These are phyloP conservation scores for Sporothrix curviconia DNA, from an alignment of 2,329 filamentous ascomycete genomes.

Conservation along the genomic window DNA sequence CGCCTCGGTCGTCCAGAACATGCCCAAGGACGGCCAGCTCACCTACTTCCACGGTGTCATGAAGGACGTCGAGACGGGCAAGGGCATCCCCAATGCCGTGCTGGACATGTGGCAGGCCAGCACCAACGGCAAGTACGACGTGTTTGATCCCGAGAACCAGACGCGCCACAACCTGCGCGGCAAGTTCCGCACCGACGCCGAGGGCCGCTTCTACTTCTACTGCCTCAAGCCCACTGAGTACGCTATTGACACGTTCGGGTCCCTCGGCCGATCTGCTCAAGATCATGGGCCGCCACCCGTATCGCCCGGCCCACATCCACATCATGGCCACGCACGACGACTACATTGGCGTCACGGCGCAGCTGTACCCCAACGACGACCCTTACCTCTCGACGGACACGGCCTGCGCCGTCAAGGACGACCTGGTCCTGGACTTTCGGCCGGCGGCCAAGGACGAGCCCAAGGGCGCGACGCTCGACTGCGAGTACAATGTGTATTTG, in stretches of 20 bases:
- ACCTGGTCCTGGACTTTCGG: slow-evolving; percentile 32
- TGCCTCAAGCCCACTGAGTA: slow-evolving; percentile 48
- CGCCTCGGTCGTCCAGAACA: slow-evolving; percentile 53
- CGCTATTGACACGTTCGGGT: slow-evolving; percentile 37
- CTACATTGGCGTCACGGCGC: slow-evolving; percentile 58
- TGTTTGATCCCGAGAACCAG: slow-evolving; percentile 60
- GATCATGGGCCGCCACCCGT: slow-evolving; percentile 50
- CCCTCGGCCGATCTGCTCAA: slow-evolving; percentile 44
- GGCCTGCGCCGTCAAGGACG: slow-evolving; percentile 34
- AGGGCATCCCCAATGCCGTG: slow-evolving; percentile 57
- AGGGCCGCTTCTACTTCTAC: slow-evolving; percentile 57
- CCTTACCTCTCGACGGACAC: slow-evolving; percentile 44
- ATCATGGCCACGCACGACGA: slow-evolving; percentile 45
- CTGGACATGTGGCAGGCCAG: slow-evolving; percentile 74
- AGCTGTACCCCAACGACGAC: slow-evolving; percentile 58
- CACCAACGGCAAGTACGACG: slow-evolving; percentile 62
- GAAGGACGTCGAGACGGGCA: slow-evolving; percentile 50
- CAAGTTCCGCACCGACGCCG: slow-evolving; percentile 55
- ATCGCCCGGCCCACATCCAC: slow-evolving; percentile 54
- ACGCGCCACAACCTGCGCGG: slow-evolving; percentile 59
- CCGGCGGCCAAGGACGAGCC: slow-evolving; percentile 29
- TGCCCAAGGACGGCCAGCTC: slow-evolving; percentile 34
- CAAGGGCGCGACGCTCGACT: slow-evolving; percentile 24
- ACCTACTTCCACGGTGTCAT: slow-evolving; percentile 55
- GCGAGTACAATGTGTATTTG: slow-evolving; percentile 33